phyloP scores from a whole-genome alignment of 2,329 filamentous ascomycete genomes.

The Aureobasidium sp. region DNA sequence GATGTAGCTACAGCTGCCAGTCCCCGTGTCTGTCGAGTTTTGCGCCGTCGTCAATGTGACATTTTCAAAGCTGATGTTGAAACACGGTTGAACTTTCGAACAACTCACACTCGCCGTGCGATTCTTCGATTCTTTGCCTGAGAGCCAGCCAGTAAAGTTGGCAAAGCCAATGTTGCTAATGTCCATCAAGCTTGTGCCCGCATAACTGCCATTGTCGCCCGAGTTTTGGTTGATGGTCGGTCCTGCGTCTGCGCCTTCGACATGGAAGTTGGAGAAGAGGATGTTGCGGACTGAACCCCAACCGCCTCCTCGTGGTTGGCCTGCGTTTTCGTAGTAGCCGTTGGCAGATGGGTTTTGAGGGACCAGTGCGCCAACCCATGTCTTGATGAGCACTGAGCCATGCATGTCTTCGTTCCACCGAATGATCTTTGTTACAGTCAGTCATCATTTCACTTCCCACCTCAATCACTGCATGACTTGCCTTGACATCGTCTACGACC shows the following conservation, averaged over 20 bases:
- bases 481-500: constrained; percentile 39
- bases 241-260: constrained; percentile 41
- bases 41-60: constrained; percentile 30
- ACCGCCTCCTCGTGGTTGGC: constrained; percentile 45
- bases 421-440: constrained; percentile 27
- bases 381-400: constrained; percentile 50
- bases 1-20: constrained; percentile 34
- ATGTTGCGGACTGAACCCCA: constrained; percentile 49
- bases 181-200: constrained; percentile 46
- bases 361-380: constrained; percentile 46
- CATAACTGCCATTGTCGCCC: constrained; percentile 44
- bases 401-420: constrained; percentile 43
- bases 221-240: constrained; percentile 42
- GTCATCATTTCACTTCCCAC: background rate
- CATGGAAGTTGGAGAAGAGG: constrained; percentile 45
- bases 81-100: constrained; percentile 44
- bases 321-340: constrained; percentile 43
- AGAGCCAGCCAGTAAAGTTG: constrained; percentile 46
- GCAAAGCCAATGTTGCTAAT: constrained; percentile 45
- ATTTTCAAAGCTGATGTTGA: constrained; percentile 43
- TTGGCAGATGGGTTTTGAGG: constrained; percentile 30
- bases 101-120: constrained; percentile 41
- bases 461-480: background rate
- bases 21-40: constrained; percentile 30
- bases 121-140: constrained; percentile 26